Conservation (phyloP, 306 rosid genomes). For the Carpinus viminea region DNA sequence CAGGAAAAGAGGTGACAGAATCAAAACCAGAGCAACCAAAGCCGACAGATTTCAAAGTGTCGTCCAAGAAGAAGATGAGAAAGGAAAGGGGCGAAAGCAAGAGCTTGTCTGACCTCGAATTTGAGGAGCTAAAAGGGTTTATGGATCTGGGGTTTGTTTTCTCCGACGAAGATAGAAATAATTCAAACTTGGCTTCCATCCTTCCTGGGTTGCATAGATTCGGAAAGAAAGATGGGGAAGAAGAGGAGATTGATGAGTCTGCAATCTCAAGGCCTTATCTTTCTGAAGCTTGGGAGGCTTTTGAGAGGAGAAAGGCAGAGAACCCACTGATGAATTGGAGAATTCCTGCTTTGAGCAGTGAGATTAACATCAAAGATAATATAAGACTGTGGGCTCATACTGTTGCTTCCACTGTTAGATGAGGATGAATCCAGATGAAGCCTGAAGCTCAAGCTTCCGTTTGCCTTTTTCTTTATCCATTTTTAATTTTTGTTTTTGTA, state of each 20-base stretch:
- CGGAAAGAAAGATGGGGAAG: conserved; percentile 47
- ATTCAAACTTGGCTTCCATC: conserved; percentile 72
- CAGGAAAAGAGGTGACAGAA: conserved; percentile 49
- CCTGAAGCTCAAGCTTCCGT: background rate
- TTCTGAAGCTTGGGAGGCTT: conserved; percentile 78
- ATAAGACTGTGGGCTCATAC: conserved; percentile 84
- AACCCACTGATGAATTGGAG: conserved; percentile 66
- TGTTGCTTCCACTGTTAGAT: conserved; percentile 80
- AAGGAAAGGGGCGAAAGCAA: conserved; percentile 51
- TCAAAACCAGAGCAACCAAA: background rate
- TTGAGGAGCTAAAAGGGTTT: conserved; percentile 85
- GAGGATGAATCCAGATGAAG: conserved; percentile 2
- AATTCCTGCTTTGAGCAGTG: conserved; percentile 54
- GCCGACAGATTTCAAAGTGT: conserved; percentile 19
- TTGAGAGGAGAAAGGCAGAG: conserved; percentile 45
- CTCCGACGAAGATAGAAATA: conserved; percentile 72
- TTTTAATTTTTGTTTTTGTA: background rate
- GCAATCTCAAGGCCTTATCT: conserved; percentile 74
- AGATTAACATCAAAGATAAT: conserved; percentile 63
- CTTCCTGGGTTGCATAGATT: conserved; percentile 85
- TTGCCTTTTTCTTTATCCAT: background rate
- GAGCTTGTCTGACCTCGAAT: conserved; percentile 84
- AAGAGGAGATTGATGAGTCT: conserved; percentile 26
- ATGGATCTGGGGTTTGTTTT: conserved; percentile 90
- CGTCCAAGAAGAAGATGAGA: conserved; percentile 31